These are phyloP conservation scores for Monilinia fructicola DNA, from an alignment of 2,329 filamentous ascomycete species.

Conservation along the genomic window DNA sequence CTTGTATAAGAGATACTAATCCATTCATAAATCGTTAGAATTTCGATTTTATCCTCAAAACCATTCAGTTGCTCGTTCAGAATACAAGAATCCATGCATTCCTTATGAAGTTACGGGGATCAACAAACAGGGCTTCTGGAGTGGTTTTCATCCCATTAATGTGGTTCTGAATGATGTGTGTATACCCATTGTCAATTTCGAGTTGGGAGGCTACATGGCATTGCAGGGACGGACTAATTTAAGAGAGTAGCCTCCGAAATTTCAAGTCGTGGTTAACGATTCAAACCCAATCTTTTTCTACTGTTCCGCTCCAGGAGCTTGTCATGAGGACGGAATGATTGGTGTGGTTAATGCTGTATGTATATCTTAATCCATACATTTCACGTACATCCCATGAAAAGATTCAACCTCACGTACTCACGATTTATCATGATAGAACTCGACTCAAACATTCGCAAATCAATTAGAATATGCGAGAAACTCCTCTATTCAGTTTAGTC, in stretches of 20 bases:
- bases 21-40: slow-evolving; percentile 29
- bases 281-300: slow-evolving; percentile 68
- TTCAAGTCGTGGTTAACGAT: slow-evolving; percentile 54
- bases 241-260: slow-evolving; percentile 42
- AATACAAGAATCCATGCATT: slow-evolving; percentile 59
- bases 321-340: slow-evolving; percentile 67
- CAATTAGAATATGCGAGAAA: slow-evolving; percentile 32
- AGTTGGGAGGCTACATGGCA: not conserved
- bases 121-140: slow-evolving; percentile 55
- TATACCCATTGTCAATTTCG: not conserved
- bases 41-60: slow-evolving; percentile 63
- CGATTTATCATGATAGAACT: slow-evolving; percentile 26
- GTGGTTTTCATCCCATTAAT: slow-evolving; percentile 49
- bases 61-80: slow-evolving; percentile 62
- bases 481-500: slow-evolving; percentile 30
- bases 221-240: slow-evolving; percentile 3
- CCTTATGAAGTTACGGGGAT: slow-evolving; percentile 56
- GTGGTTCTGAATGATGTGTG: slow-evolving; percentile 46
- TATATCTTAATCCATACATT: not conserved
- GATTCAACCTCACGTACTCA: not conserved
- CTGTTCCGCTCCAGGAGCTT: slow-evolving; percentile 66
- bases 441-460: slow-evolving; percentile 31
- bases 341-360: slow-evolving; percentile 70
- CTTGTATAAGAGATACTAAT: not conserved
- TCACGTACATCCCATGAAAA: not conserved